Base-by-base conservation (phyloP, 148 eudicot species). In the Salicornia ramosissima region DNA sequence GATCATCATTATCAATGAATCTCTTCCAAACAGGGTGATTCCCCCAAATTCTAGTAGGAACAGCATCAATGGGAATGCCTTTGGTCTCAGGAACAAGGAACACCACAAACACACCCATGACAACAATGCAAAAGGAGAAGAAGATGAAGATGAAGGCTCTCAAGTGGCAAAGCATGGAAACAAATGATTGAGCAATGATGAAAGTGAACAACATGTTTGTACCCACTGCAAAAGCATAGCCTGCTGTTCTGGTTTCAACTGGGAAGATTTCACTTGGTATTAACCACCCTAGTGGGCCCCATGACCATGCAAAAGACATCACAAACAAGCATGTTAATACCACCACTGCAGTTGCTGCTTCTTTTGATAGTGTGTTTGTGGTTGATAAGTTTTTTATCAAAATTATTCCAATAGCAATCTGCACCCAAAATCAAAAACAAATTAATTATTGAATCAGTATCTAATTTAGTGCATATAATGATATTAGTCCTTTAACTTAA, bases 301-400 rank as follows among this genome's bases (percentile, higher is more conserved):
- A 85, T 12, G 88, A 85, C 88, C 88, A 88, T 14, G 93, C 90
- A 47, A 88, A 88, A 15, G 80, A 75, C 88, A 83, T 82, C 42
- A 88, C 93, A 39, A 68, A 88, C 19, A 77, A 31, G 69, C 93
- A 88, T 50, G 86, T 82, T 1, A 86, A 73, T 18, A 85, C 19
- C 73, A 88, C 87, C 61, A 88, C 87, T 2, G 82, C 12, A 0
- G 58, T 51, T 5, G 92, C 87, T 8, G 79, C 39, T 2, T 65
- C 74, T 26, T 67, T 64, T 33, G 75, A n/a, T 2, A 87, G 56
- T 0, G 80, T 26, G 5, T 78, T 81, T 10, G 82, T 77, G 19
- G 75, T 59, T 13, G 73, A 67, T 49, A 88, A 72, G 57, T 83
- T 62, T 0, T 51, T 10, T 10, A 69, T 64, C 29, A 88, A 69